Base-by-base conservation (phyloP, 163 green algal species). In the Picocystis sp. region DNA sequence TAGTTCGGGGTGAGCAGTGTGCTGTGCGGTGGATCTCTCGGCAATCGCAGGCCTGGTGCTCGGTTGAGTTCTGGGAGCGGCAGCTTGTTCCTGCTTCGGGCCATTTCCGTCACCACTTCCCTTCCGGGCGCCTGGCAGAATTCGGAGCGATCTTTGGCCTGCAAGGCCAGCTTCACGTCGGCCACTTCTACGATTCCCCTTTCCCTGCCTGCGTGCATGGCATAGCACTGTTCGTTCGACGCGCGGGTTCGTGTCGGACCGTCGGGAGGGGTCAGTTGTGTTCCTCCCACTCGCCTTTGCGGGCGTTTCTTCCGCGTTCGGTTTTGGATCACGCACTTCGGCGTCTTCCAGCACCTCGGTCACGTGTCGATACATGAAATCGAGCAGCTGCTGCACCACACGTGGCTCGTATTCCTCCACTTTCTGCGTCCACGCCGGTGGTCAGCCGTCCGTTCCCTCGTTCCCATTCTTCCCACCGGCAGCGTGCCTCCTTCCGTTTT, bases 291-390 rank as follows among this genome's bases (percentile, higher is more conserved):
- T 43, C 35, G 35, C 33, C 8, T 10, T 42, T 29, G 0, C 45
- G 34, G n/a, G 21, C 11, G 58, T 56, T 76, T 61, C 34, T 72
- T 63, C 45, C 5, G 11, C 11, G 1, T 42, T 14, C 3, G 34
- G 24, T 21, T 21, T 1, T 62, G 8, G 41, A 56, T 47, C 64
- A 74, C 44, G 21, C 10, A 80, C 78, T 46, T 83, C 67, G 11
- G 86, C 82, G 35, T 92, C 84, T 15, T 76, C 60, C 12, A 95
- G 66, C 14, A 88, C 67, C 2, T 89, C 83, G 0, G 70, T 66
- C 0, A 76, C 67, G 54, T 93, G 87, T 5, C 77, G 61, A 59
- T 87, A 86, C 50, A 90, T 74, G 41, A 93, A 89, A 50, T 92
- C 76, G 38, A 89, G 56, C 9, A 94, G 71, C 67, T 83, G 75